phyloP scores from a whole-genome alignment of 305 asterid species.

The Solanum aculeatissimum region DNA sequence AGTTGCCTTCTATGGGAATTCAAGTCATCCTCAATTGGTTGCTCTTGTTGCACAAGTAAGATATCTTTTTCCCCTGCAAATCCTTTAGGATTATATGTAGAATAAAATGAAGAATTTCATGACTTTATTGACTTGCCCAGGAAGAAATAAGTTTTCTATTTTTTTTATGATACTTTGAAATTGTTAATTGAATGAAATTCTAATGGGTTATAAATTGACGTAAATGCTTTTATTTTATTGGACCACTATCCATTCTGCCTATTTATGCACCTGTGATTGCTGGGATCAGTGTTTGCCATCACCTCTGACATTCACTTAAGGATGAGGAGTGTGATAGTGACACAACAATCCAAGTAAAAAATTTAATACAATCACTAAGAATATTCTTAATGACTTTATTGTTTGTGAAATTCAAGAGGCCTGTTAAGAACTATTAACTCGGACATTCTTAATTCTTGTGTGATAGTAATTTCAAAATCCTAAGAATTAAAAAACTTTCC shows the following conservation, averaged over 20 bases:
- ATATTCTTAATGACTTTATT: neutral
- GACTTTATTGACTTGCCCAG: too few relatives aligned
- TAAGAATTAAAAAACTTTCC: neutral
- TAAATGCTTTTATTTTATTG: too few relatives aligned
- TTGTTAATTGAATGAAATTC: too few relatives aligned
- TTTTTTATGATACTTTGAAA: too few relatives aligned
- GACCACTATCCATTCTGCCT: neutral
- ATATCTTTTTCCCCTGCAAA: neutral
- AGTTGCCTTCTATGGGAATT: conserved; percentile 70
- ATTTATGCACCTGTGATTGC: neutral
- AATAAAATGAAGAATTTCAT: too few relatives aligned
- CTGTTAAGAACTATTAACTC: neutral
- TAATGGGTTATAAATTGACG: too few relatives aligned
- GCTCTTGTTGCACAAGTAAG: conserved; percentile 96
- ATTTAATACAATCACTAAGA: neutral
- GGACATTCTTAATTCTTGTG: neutral
- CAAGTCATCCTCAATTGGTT: conserved; percentile 74
- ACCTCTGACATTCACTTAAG: neutral
- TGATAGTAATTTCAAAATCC: neutral
- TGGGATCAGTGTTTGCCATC: neutral
- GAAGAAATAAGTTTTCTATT: too few relatives aligned
- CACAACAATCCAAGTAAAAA: neutral
- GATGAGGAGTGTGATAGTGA: neutral
- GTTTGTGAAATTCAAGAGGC: neutral
- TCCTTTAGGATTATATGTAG: neutral